Evolutionary conservation across 73 alveolate species (phyloP).

Genomic region (Paraurostyla sp.): DNA sequence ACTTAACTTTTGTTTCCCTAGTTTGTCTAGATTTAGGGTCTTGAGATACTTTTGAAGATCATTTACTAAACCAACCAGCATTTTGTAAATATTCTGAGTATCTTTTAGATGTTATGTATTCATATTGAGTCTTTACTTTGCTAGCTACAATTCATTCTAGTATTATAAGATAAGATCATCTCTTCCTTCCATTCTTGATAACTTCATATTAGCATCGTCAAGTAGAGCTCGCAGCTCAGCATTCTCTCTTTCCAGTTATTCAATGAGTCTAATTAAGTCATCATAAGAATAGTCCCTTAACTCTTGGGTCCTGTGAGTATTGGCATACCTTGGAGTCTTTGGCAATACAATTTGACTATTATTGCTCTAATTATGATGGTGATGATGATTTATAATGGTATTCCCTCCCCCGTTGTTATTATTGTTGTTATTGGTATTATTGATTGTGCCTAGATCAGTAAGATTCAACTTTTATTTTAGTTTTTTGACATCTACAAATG

Average conservation of each 20-base stretch:
- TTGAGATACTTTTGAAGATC: background rate
- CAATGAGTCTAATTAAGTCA: background rate
- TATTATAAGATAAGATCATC: conserved; percentile 46
- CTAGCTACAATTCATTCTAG: conserved; percentile 30
- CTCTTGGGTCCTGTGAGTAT: background rate
- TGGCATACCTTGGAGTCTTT: background rate
- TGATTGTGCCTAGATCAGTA: background rate
- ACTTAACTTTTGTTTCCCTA: background rate
- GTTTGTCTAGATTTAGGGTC: background rate
- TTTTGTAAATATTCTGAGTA: background rate
- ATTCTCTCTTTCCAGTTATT: conserved; percentile 30
- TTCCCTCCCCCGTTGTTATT: background rate
- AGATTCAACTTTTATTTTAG: background rate
- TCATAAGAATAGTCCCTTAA: conserved; percentile 26
- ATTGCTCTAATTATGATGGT: background rate
- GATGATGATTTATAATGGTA: background rate
- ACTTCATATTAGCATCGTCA: background rate
- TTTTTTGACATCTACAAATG: conserved; percentile 28
- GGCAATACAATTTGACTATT: too few relatives aligned
- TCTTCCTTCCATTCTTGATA: conserved; percentile 42
- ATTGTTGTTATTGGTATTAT: background rate
- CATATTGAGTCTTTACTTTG: conserved; percentile 14
- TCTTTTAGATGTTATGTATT: conserved; percentile 23
- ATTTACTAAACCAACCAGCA: conserved; percentile 1
- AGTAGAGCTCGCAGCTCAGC: conserved; percentile 17